These are phyloP conservation scores for Cladophialophora yegresii DNA, from an alignment of 2,329 filamentous ascomycete genomes.

Conservation along the genomic window DNA sequence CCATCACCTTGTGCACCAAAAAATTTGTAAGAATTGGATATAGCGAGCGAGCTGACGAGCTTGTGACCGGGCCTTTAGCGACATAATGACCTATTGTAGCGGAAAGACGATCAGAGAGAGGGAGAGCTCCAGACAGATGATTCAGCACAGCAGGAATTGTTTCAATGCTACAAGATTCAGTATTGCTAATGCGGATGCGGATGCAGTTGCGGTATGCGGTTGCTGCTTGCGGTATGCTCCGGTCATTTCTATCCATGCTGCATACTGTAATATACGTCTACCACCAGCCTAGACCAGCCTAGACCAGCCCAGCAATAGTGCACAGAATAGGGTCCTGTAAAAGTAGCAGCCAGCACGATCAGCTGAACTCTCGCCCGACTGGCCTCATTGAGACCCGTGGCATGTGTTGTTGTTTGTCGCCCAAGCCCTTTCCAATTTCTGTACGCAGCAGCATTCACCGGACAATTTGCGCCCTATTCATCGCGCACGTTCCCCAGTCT, in stretches of 20 bases:
- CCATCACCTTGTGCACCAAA: neutral
- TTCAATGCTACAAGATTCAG: neutral
- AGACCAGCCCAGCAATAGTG: neutral
- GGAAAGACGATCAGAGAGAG: neutral
- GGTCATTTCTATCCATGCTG: neutral
- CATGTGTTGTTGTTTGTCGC: neutral
- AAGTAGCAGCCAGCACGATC: neutral
- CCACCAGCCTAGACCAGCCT: too few species aligned
- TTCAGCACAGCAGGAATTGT: neutral
- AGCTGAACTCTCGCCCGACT: neutral
- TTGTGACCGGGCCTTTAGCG: neutral
- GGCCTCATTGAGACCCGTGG: too few species aligned
- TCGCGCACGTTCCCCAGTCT: too few species aligned
- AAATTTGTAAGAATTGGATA: conserved; percentile 10
- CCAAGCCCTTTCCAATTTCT: neutral
- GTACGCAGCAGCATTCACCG: neutral
- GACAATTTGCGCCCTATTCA: too few species aligned
- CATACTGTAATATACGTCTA: neutral
- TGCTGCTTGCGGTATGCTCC: neutral
- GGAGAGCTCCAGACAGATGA: neutral
- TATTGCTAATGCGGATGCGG: neutral
- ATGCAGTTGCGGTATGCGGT: too few species aligned
- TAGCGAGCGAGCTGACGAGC: neutral
- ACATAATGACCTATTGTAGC: conserved; percentile 4
- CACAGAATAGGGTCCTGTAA: neutral